Evolutionary conservation across 306 rosid genomes (phyloP), one percentile per base, ranked within the genome.

Genomic region (Hylodesmum podocarpum): DNA sequence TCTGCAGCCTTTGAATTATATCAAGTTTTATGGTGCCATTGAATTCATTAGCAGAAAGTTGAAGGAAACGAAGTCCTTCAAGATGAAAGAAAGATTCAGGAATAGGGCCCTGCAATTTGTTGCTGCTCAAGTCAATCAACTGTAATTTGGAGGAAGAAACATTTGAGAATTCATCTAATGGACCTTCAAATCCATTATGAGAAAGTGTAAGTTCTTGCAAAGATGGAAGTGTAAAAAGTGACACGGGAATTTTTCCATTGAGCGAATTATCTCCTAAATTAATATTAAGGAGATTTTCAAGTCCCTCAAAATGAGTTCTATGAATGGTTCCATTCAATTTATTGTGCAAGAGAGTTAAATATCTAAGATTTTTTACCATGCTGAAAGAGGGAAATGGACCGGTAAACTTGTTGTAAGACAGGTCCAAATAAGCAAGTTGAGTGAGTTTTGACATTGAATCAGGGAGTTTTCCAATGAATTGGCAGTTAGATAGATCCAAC

Each of bases 21-120:
- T 36, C 1, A 0, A 87, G 72, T 0, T 3, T 4, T 8, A 81
- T 0, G 0, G 59, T 28, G 28, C 90, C 94, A 0, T 15, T 77
- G 54, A 87, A 76, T 12, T 85, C 64, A 86, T 89, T 87, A 15
- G 68, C 49, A 46, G 93, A 39, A 19, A 89, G 65, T 8, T 33
- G 40, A 19, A 76, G 80, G 5, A 4, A 47, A 8, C 0, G 10
- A 24, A 76, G 73, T 2, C 21, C 19, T 67, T 0, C 8, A 7
- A 87, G 72, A 3, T 66, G n/a, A 2, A 70, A 63, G 57, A 87
- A 5, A 0, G 67, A 80, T 19, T 0, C 0, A 0, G 88, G 91
- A 47, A 89, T 55, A 0, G 44, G 64, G 14, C 94, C 91, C 72
- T 39, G 75, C 33, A 85, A 43, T 0, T 55, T 68, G 59, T 89